Evolutionary conservation across 192 early-diverging fungal genomes (phyloP).

Genomic region (Backusella sp.): DNA sequence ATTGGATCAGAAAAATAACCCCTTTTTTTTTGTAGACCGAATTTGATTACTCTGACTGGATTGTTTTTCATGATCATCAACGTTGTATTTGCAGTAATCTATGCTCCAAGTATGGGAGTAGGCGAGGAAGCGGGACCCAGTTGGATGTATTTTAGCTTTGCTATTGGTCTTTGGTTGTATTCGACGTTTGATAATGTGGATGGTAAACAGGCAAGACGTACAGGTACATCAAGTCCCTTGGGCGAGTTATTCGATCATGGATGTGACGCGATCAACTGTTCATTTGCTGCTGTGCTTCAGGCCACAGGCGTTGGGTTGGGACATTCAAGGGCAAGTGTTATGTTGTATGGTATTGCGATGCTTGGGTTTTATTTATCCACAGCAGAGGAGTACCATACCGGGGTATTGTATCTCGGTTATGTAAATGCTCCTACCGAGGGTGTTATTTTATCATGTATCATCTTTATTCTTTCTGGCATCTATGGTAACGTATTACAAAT

Average conservation of each 20-base stretch:
- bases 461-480: slow-evolving; percentile 63
- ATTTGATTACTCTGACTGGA: slow-evolving; percentile 87
- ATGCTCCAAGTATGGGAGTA: slow-evolving; percentile 62
- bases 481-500: slow-evolving; percentile 43
- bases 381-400: slow-evolving; percentile 92
- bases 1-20: not conserved
- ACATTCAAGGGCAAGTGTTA: slow-evolving; percentile 22
- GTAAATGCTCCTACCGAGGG: slow-evolving; percentile 89
- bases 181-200: slow-evolving; percentile 90
- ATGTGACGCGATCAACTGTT: slow-evolving; percentile 38
- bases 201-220: slow-evolving; percentile 91
- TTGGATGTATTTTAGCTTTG: slow-evolving; percentile 83
- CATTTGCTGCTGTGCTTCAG: slow-evolving; percentile 30
- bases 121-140: slow-evolving; percentile 54
- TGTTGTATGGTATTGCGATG: slow-evolving; percentile 30
- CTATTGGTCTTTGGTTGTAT: slow-evolving; percentile 82
- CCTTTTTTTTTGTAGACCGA: slow-evolving; percentile 54
- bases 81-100: slow-evolving; percentile 64
- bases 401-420: slow-evolving; percentile 77
- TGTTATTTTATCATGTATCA: slow-evolving; percentile 60
- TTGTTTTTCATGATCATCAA: slow-evolving; percentile 80
- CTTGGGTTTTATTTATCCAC: slow-evolving; percentile 80
- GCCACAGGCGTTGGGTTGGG: slow-evolving; percentile 22
- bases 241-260: slow-evolving; percentile 97
- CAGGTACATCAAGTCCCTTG: slow-evolving; percentile 81